Evolutionary conservation across 441 rosid genomes (phyloP), one percentile per base, ranked within the genome.

Genomic region (Aleurites moluccanus): DNA sequence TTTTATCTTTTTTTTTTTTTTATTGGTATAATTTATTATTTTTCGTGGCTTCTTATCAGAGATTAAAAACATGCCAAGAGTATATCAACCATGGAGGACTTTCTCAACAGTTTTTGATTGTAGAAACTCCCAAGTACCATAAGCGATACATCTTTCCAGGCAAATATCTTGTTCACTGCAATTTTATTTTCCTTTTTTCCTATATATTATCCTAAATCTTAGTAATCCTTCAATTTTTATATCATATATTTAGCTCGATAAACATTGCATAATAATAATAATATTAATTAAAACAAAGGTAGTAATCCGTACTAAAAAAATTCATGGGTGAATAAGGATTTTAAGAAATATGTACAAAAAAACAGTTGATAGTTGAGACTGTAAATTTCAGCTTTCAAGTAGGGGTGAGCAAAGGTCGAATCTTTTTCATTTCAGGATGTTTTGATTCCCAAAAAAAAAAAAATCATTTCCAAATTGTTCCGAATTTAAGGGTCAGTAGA

Each of bases 91-190:
- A 79, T 52, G 80, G 85, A n/a, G 92, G 95, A 69, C 63, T 85
- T 65, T 82, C 81, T 78, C 91, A 88, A 70, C 93, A 91, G 35
- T 83, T 86, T 47, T 74, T 85, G 79, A 74, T 70, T 64, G 72
- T 89, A 30, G 81, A 83, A 52, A 74, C 80, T 75, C 88, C 91
- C 15, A 83, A 75, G 79, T 80, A 89, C 85, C 86, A 90, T 59
- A 88, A 84, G 79, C 88, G 84, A 25, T 96, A 93, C 85, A 83
- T 85, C 78, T 83, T 89, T 78, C 92, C 96, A 78, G 96, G 99
- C 86, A 88, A 74, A 67, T 80, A 50, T 47, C 38, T 70, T 67
- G 42, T 69, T 42, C 78, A 18, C 64, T 57, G 4, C 56, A n/a
- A 18, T 47, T 68, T 55, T 9, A 40, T 30, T n/a, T 1, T 6